A percentile compares a stretch with the other conserved stretches of the same genome.
Conservation (phyloP, 1,139 yeast genomes). For the Saccharomyces uvarum region DNA sequence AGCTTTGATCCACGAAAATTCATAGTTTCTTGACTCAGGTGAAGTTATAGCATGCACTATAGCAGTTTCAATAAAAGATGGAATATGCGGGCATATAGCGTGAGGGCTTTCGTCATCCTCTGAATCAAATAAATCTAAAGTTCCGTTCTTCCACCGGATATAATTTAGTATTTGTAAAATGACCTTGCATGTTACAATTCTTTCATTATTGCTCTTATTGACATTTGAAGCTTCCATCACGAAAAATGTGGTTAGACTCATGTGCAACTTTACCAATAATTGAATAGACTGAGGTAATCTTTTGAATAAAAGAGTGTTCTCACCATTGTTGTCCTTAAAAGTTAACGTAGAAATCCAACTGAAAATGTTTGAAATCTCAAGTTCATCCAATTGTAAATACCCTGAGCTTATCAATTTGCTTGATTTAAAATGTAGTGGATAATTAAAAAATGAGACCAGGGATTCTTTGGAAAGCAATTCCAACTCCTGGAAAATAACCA, state of each 20-base stretch:
- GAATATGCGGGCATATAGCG: constrained; percentile 50
- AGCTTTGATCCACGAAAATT: constrained; percentile 25
- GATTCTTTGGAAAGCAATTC: constrained; percentile 57
- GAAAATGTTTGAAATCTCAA: constrained; percentile 63
- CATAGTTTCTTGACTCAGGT: constrained; percentile 69
- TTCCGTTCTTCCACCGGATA: constrained; percentile 61
- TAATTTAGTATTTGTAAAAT: constrained; percentile 61
- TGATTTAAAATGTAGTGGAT: constrained; percentile 25
- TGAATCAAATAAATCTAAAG: constrained; percentile 45
- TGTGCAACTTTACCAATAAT: constrained; percentile 59
- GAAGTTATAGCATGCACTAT: constrained; percentile 66
- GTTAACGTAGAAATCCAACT: constrained; percentile 54
- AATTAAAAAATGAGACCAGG: constrained; percentile 51
- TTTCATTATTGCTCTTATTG: constrained; percentile 46
- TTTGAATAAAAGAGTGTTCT: constrained; percentile 36
- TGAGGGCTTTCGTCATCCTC: constrained; percentile 20
- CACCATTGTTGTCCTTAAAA: constrained; percentile 29
- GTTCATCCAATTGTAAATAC: constrained; percentile 37
- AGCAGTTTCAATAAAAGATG: constrained; percentile 82
- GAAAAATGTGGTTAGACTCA: constrained; percentile 58
- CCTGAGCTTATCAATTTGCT: constrained; percentile 19
- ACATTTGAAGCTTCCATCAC: constrained; percentile 60
- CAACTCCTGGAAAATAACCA: constrained; percentile 61
- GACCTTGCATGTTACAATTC: constrained; percentile 66
- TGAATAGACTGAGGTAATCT: constrained; percentile 66